Conservation (phyloP, 768 basidiomycete genomes). For the Phlebiopsis gigantea region DNA sequence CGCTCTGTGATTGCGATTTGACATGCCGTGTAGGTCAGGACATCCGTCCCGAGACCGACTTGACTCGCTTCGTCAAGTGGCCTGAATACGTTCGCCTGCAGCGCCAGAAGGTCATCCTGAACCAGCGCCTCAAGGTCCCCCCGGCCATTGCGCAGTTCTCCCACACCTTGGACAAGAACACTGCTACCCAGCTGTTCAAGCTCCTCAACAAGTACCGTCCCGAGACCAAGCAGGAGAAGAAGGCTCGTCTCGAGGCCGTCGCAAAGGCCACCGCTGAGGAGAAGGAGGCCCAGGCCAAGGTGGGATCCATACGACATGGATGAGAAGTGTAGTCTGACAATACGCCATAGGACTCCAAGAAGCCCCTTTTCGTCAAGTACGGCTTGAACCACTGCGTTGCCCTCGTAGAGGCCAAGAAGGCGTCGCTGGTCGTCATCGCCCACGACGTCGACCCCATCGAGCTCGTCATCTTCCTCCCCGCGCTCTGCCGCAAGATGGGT, state of each 20-base stretch:
- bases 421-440: conserved; percentile 89
- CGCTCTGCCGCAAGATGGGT: conserved; percentile 99
- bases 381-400: conserved; percentile 51
- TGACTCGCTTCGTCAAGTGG: conserved; percentile 99
- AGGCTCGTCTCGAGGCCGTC: conserved; percentile 77
- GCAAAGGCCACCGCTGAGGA: conserved; percentile 77
- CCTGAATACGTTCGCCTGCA: conserved; percentile 98
- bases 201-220: conserved; percentile 96
- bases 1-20: background rate
- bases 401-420: conserved; percentile 96
- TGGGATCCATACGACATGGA: conserved; percentile 17
- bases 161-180: conserved; percentile 99
- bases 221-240: conserved; percentile 96
- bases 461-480: conserved; percentile 96
- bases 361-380: conserved; percentile 93
- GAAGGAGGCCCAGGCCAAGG: conserved; percentile 58
- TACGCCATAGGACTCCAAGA: conserved; percentile 68
- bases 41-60: conserved; percentile 81
- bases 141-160: conserved; percentile 97
- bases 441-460: conserved; percentile 99
- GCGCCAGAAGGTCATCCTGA: conserved; percentile 96
- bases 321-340: conserved; percentile 19
- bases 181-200: conserved; percentile 96
- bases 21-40: conserved; percentile 69
- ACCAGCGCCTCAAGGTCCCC: conserved; percentile 97